phyloP scores from a whole-genome alignment of 768 basidiomycete genomes.

The Lactarius tabidus region DNA sequence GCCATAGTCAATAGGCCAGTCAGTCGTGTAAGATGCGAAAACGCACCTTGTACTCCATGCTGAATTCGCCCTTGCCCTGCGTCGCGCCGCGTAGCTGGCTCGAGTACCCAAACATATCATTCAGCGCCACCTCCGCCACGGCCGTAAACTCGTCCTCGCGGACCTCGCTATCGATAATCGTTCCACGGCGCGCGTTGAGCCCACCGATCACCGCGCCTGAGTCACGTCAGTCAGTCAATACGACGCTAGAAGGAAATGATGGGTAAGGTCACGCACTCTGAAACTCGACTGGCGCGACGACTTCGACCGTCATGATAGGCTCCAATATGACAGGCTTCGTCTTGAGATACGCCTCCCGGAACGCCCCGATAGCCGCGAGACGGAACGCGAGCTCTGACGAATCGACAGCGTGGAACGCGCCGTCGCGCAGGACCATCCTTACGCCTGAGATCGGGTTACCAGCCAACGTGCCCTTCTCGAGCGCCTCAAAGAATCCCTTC shows the following conservation, averaged over 20 bases:
- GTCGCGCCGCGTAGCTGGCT: conserved; percentile 89
- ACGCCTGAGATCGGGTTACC: conserved; percentile 86
- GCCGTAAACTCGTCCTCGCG: conserved; percentile 96
- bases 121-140: conserved; percentile 86
- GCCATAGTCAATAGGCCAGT: conserved; percentile 7
- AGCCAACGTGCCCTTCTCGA: conserved; percentile 85
- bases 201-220: conserved; percentile 87
- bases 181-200: conserved; percentile 86
- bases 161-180: conserved; percentile 93
- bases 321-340: conserved; percentile 83
- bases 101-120: conserved; percentile 99
- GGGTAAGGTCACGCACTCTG: conserved; percentile 62
- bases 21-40: conserved; percentile 2
- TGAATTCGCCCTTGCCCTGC: conserved; percentile 93
- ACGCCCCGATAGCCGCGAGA: conserved; percentile 84
- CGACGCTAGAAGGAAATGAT: not conserved
- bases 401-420: conserved; percentile 89
- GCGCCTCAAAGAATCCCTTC: conserved; percentile 94
- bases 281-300: conserved; percentile 94
- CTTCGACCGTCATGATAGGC: conserved; percentile 98
- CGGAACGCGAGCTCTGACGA: conserved; percentile 96
- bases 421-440: conserved; percentile 86
- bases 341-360: conserved; percentile 81
- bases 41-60: conserved; percentile 73
- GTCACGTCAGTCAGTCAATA: not conserved